These are phyloP conservation scores for Geosiphon pyriformis DNA, from an alignment of 192 early-diverging fungal species.

Conservation along the genomic window DNA sequence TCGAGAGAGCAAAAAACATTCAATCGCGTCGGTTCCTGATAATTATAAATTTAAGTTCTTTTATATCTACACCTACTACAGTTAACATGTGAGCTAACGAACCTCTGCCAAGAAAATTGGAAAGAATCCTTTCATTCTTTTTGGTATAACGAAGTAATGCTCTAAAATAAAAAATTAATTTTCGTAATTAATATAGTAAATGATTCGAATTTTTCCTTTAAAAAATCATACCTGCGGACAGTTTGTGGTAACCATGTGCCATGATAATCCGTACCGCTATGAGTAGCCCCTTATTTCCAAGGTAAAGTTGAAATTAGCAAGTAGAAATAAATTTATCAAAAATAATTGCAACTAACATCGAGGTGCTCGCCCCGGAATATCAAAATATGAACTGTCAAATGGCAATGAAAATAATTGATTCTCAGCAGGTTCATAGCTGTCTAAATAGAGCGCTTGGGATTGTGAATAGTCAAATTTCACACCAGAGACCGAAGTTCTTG, in stretches of 20 bases:
- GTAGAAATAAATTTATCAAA: background rate
- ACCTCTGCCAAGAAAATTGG: constrained; percentile 90
- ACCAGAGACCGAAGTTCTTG: constrained; percentile 46
- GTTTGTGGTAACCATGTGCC: constrained; percentile 94
- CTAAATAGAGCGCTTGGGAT: constrained; percentile 45
- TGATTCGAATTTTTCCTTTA: no score
- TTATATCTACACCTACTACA: background rate
- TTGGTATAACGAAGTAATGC: constrained; percentile 71
- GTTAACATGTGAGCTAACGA: background rate
- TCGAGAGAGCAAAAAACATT: constrained; percentile 75
- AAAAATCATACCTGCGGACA: constrained; percentile 56
- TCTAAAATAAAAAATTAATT: constrained; percentile 29
- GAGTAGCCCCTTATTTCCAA: constrained; percentile 54
- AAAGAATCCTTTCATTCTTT: constrained; percentile 74
- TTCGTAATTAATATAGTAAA: no score
- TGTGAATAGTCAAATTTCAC: constrained; percentile 44
- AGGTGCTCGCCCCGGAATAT: constrained; percentile 86
- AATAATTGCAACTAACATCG: constrained; percentile 48
- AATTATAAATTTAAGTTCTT: background rate
- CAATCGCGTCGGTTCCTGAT: constrained; percentile 80
- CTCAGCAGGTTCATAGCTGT: constrained; percentile 59
- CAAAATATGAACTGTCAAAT: constrained; percentile 81
- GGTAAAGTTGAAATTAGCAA: background rate
- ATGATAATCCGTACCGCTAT: constrained; percentile 90
- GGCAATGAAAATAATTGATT: constrained; percentile 69